phyloP scores from a whole-genome alignment of 179 eudicot genomes.

The Vitellaria paradoxa region DNA sequence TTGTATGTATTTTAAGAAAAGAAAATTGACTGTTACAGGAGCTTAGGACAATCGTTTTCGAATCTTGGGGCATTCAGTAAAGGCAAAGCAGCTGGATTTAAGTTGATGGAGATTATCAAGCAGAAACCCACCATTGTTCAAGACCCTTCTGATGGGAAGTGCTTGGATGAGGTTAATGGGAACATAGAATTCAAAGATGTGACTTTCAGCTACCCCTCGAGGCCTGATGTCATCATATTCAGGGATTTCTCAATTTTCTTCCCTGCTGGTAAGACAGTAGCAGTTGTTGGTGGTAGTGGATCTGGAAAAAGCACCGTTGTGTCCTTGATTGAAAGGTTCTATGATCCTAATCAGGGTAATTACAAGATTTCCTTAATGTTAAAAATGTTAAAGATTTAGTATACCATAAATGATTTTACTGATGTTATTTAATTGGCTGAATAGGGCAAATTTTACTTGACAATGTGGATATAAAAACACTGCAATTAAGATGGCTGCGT shows the following conservation, averaged over 20 bases:
- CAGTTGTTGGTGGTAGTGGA: constrained; percentile 98
- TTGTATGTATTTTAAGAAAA: not conserved
- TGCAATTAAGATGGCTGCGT: constrained; percentile 81
- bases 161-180: constrained; percentile 75
- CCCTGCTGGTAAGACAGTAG: constrained; percentile 96
- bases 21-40: constrained; percentile 48
- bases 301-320: constrained; percentile 98
- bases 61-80: constrained; percentile 99
- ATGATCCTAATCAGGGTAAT: constrained; percentile 90
- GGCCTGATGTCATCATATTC: constrained; percentile 94
- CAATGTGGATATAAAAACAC: constrained; percentile 72
- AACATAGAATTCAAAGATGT: constrained; percentile 91
- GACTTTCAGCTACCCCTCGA: constrained; percentile 90
- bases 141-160: constrained; percentile 66
- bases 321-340: constrained; percentile 90
- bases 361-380: not conserved
- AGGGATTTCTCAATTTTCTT: constrained; percentile 84
- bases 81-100: constrained; percentile 96
- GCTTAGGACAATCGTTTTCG: constrained; percentile 98
- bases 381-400: not conserved
- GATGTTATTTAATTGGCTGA: constrained; percentile 5
- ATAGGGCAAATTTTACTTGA: constrained; percentile 89
- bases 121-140: constrained; percentile 83
- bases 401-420: not conserved
- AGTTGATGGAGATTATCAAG: constrained; percentile 91